Base-by-base conservation (phyloP, 2,329 filamentous ascomycete species). In the Botrytis aclada region DNA sequence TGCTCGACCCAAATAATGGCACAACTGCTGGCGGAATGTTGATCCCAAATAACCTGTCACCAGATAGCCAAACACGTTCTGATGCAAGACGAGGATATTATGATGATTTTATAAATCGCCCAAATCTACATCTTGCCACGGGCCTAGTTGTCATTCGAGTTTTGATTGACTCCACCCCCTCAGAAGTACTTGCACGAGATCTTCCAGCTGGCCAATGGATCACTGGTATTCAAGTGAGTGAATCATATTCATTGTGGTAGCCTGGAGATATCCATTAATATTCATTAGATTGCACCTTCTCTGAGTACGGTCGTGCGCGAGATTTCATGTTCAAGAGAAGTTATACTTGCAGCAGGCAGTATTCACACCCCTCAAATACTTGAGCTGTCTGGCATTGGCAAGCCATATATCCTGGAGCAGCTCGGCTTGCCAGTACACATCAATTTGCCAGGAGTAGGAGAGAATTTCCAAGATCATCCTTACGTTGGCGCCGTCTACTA, bases 281-380 rank as follows among this genome's bases (percentile, higher is more conserved):
- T 56, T 32, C 4, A 10, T 47, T 4, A 78, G 76, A 76, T 78
- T 65, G 75, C 74, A 39, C 75, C 76, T 29, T 74, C 76, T 45
- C 74, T 75, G 18, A 76, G 74, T 51, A 61, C 77, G 18, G 66
- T 73, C 29, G 58, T 76, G 16, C 73, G 72, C 20, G 76, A 75
- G 32, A 75, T 77, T 25, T 75, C 74, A 22, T 77, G 88, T 87
- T 39, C 82, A 82, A 22, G 88, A 65, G 86, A 88, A 75, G 83
- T 88, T 34, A 86, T 88, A 62, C 75, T 88, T n/a, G 83, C 84
- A 0, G 85, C 84, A 3, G 86, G 86, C 25, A 80, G 83, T 5
- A 85, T 87, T 77, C 86, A 86, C 77, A 84, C 84, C 5, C 86
- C 86, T 0, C 84, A 87, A 73, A 82, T 88, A 10, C 83, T 88